Base-by-base conservation (phyloP, 2,329 filamentous ascomycete genomes). In the Akanthomyces uredinophilus region DNA sequence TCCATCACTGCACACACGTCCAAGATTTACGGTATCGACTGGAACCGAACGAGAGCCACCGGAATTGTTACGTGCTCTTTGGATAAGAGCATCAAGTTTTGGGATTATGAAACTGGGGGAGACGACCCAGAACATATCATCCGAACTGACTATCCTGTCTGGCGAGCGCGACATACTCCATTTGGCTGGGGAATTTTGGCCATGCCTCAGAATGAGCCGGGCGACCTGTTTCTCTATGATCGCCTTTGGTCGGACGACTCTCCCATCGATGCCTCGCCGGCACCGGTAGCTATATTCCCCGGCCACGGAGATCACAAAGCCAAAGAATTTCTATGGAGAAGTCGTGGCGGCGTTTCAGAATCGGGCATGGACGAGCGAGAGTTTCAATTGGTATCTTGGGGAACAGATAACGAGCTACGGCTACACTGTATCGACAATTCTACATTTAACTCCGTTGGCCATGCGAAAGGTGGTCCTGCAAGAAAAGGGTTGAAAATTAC, bases 1-100 rank as follows among this genome's bases (percentile, higher is more conserved):
- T 94, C 91, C 18, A 96, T 97, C 65, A 87, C 88, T 70, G 94
- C 93, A 0, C 93, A 97, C 70, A 86, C 85, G 37, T 96, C 92
- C 43, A 97, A 96, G 75, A 96, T 97, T 64, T 97, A 97, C 71
- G 94, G 94, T 32, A 81, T 97, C 39, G 94, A 97, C 74, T 97
- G 94, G 94, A 96, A 96, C 71, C 85, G 94, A 57, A 89, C 88
- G 14, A 82, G 87, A 53, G 77, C 86, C 1, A 88, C 85, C 11
- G 87, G 86, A 41, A 80, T 97, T 56, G 86, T 92, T 6, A 97
- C 93, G 3, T 97, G 93, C 74, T 96, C 93, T 1, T 79, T 97
- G 54, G 93, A 97, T 71, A 92, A 89, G 72, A 96, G 89, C 46
- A 94, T 97, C 75, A 96, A 96, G 71, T 90, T 96, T 66, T 97